Evolutionary conservation across 495 filamentous ascomycete species (phyloP).

Genomic region (Stereocaulon alpinum): DNA sequence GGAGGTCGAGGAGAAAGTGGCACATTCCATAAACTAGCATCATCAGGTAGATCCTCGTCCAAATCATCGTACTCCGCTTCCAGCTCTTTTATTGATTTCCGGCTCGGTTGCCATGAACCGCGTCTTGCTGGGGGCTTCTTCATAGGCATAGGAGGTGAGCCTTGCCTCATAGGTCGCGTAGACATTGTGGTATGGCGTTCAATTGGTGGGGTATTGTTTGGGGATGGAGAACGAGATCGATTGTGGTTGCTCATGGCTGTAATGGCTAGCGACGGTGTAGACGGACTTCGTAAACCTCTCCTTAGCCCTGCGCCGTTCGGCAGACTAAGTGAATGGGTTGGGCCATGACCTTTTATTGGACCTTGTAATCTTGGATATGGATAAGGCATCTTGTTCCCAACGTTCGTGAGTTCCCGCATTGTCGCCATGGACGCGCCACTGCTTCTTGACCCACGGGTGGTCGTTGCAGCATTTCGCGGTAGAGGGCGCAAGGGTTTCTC

Average conservation of each 20-base stretch:
- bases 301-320: constrained; percentile 24
- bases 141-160: constrained; percentile 2
- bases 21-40: constrained; percentile 85
- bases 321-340: constrained; percentile 23
- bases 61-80: constrained; percentile 83
- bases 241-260: constrained; percentile 22
- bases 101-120: constrained; percentile 57
- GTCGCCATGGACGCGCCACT: constrained; percentile 4
- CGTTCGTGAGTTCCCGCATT: constrained; percentile 29
- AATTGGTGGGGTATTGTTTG: constrained; percentile 11
- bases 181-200: constrained; percentile 5
- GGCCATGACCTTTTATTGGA: constrained; percentile 26
- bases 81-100: constrained; percentile 68
- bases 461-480: not conserved
- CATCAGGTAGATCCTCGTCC: constrained; percentile 88
- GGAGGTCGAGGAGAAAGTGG: constrained; percentile 82
- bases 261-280: constrained; percentile 31
- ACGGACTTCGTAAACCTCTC: constrained; percentile 34
- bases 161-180: constrained; percentile 7
- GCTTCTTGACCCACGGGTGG: constrained; percentile 10
- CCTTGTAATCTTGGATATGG: constrained; percentile 33
- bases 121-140: constrained; percentile 15
- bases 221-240: constrained; percentile 32
- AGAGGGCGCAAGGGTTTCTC: constrained; percentile 20
- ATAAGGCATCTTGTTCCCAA: constrained; percentile 24